Evolutionary conservation across 2,329 filamentous ascomycete species (phyloP).

Genomic region (Acrodontium crateriforme): DNA sequence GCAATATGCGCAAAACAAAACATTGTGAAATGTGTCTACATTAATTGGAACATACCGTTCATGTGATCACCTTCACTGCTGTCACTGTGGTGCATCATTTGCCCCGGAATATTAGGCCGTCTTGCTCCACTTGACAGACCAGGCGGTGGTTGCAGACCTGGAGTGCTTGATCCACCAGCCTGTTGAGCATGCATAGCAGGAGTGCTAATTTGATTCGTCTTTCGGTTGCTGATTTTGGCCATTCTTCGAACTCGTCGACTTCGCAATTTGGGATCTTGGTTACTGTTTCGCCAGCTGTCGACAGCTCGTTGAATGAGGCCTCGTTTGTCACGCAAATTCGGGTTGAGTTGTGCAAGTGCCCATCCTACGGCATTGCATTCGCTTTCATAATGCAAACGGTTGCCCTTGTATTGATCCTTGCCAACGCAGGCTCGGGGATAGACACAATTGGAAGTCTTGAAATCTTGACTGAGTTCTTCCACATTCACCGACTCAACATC

Average conservation of each 20-base stretch:
- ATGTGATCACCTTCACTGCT: conserved; percentile 57
- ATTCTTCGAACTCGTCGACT: conserved; percentile 85
- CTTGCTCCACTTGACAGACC: conserved; percentile 43
- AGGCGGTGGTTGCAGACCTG: conserved; percentile 48
- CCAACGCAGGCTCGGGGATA: conserved; percentile 89
- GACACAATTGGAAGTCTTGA: conserved; percentile 97
- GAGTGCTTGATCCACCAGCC: conserved; percentile 42
- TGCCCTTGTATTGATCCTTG: conserved; percentile 93
- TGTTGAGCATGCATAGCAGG: conserved; percentile 36
- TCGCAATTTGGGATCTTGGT: conserved; percentile 81
- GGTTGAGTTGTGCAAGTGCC: conserved; percentile 88
- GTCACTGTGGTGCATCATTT: conserved; percentile 56
- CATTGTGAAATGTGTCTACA: conserved; percentile 39
- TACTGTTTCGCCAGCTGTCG: conserved; percentile 98
- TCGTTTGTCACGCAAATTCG: conserved; percentile 78
- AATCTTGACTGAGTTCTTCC: conserved; percentile 69
- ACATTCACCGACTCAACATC: conserved; percentile 95
- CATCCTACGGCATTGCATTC: conserved; percentile 99
- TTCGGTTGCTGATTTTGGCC: conserved; percentile 83
- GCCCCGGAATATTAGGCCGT: conserved; percentile 42
- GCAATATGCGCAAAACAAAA: conserved; percentile 7
- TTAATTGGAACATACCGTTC: conserved; percentile 97
- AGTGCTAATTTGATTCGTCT: conserved; percentile 11
- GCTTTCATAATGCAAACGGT: conserved; percentile 89
- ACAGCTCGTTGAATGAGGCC: conserved; percentile 93